Evolutionary conservation across 192 early-diverging fungal species (phyloP), one percentile per base, ranked within the genome.

Genomic region (Umbelopsis sp.): DNA sequence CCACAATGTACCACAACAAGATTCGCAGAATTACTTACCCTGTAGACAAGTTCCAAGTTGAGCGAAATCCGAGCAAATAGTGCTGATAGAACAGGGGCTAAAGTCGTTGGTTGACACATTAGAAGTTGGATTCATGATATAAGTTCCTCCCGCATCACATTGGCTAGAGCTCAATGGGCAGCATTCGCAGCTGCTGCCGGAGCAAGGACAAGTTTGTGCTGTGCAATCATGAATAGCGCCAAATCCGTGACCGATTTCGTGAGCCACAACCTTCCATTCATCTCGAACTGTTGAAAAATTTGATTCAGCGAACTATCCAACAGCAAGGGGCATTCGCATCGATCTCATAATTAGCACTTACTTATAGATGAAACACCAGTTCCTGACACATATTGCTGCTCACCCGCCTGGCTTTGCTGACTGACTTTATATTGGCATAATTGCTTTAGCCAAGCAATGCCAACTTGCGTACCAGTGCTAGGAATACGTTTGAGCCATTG

Each of bases 191-290:
- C 48, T 49, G 21, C 69, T 71, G 8, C 77, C 81, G 10, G 74
- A 71, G 55, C 84, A 86, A 13, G 88, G 85, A 50, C 94, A 96
- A n/a, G 84, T 81, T 18, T 74, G 55, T 21, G 74, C 46, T 2
- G 86, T 91, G 71, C 97, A 98, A 74, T 98, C 97, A 74, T 98
- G 95, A 61, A 84, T 84, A 1, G 95, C 95, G 46, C 95, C 80
- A 79, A 92, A 92, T 46, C 88, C 88, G 71, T 97, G 95, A 22
- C 95, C 94, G 74, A 97, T 88, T 79, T 97, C 97, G 74, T 98
- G 97, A 25, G 96, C 96, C 11, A 97, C 90, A 4, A 96, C 91
- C 81, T 94, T 94, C 95, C 95, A 98, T 76, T 95, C 93, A 67
- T 89, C 89, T n/a, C 87, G 84, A 18, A 64, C 74, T 75, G 45